These are phyloP conservation scores for Acrocalymma vagum DNA, from an alignment of 2,329 filamentous ascomycete species.

Conservation along the genomic window DNA sequence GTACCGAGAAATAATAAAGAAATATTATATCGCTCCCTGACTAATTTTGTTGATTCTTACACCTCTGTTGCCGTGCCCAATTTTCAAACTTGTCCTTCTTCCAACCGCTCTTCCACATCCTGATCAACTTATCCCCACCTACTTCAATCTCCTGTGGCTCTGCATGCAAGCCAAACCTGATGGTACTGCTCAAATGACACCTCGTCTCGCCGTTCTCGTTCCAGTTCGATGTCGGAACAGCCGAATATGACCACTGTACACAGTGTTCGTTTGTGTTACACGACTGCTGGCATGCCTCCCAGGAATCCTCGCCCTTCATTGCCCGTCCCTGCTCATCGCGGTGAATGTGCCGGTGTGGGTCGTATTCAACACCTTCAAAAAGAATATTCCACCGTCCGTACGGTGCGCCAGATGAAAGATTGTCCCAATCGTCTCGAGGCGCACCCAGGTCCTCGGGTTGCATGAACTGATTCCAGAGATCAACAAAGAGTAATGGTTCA, in stretches of 20 bases:
- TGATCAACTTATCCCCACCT: slow-evolving; percentile 15
- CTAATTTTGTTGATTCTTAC: slow-evolving; percentile 29
- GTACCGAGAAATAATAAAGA: neutral
- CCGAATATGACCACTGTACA: slow-evolving; percentile 45
- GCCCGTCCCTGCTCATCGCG: slow-evolving; percentile 18
- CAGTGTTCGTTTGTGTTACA: slow-evolving; percentile 38
- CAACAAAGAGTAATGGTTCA: slow-evolving; percentile 31
- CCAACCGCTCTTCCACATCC: slow-evolving; percentile 42
- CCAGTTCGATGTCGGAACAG: slow-evolving; percentile 30
- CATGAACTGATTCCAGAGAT: slow-evolving; percentile 39
- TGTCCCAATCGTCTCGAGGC: slow-evolving; percentile 43
- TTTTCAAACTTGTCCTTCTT: slow-evolving; percentile 33
- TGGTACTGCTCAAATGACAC: slow-evolving; percentile 42
- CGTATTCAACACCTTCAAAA: slow-evolving; percentile 27
- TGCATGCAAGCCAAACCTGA: slow-evolving; percentile 31
- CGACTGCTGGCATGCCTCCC: slow-evolving; percentile 36
- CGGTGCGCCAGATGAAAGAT: slow-evolving; percentile 36
- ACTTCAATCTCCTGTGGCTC: slow-evolving; percentile 19
- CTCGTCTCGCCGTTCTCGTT: slow-evolving; percentile 42
- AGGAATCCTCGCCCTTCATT: slow-evolving; percentile 29
- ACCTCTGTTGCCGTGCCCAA: slow-evolving; percentile 39
- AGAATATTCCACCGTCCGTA: slow-evolving; percentile 45
- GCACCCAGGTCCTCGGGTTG: slow-evolving; percentile 30
- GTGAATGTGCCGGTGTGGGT: slow-evolving; percentile 5
- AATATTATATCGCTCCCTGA: too few species aligned